A percentile compares a stretch with the other conserved stretches of the same genome.
phyloP scores from a whole-genome alignment of 345 rosid genomes.

The thale cress (Arabidopsis thaliana) region DNA sequence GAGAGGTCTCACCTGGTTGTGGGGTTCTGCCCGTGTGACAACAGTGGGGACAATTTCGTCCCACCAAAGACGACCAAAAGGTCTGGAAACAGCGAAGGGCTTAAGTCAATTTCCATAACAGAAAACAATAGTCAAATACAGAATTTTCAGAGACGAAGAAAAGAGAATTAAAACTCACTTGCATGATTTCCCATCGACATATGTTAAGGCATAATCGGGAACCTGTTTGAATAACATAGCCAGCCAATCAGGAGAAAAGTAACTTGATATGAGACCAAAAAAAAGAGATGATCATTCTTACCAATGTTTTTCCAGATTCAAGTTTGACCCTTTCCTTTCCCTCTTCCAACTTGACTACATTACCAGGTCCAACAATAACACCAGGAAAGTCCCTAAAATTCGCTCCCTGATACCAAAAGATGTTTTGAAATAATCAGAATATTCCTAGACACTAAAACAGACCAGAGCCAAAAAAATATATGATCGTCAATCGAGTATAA shows the following conservation, averaged over 20 bases:
- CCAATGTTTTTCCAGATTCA: conserved; percentile 57
- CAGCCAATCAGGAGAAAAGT: not conserved
- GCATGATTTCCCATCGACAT: conserved; percentile 44
- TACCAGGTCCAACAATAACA: conserved; percentile 50
- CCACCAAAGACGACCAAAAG: conserved; percentile 89
- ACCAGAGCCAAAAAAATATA: not conserved
- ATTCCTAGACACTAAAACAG: not conserved
- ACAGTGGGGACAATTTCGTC: conserved; percentile 87
- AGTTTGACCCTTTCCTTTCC: conserved; percentile 45
- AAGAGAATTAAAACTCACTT: conserved; percentile 36
- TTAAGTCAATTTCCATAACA: not conserved
- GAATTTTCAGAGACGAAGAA: not conserved
- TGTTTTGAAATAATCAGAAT: not conserved
- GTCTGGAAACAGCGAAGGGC: conserved; percentile 45
- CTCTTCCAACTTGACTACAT: conserved; percentile 59
- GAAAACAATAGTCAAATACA: not conserved
- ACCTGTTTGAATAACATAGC: conserved; percentile 28
- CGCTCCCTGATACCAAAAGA: conserved; percentile 55
- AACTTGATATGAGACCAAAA: not conserved
- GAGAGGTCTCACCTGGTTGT: conserved; percentile 56
- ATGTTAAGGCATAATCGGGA: conserved; percentile 46
- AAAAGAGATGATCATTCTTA: conserved; percentile 32
- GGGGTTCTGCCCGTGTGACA: conserved; percentile 77
- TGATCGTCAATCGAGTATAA: not conserved
- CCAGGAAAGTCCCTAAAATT: conserved; percentile 73